These are phyloP conservation scores for Apiotrichum gracile DNA, from an alignment of 1,284 basidiomycete species.

Conservation along the genomic window DNA sequence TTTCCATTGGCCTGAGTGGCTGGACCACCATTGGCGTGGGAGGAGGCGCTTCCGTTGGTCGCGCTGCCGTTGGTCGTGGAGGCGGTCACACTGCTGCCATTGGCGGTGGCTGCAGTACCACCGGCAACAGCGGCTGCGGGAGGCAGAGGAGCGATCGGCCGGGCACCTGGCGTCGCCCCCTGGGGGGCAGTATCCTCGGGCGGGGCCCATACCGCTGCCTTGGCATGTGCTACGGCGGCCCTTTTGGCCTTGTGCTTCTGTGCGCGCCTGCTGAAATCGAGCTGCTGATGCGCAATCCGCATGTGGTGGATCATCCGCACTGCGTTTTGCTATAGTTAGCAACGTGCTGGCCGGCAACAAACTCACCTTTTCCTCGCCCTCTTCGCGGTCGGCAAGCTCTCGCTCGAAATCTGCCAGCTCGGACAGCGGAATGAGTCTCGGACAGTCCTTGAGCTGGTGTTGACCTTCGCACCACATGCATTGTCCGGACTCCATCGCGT, in stretches of 20 bases:
- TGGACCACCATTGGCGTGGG: too few relatives aligned
- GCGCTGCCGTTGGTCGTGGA: too few relatives aligned
- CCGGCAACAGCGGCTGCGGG: too few relatives aligned
- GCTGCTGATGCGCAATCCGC: background rate
- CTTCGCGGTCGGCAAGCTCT: background rate
- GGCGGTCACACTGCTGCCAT: too few relatives aligned
- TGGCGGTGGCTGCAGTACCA: too few relatives aligned
- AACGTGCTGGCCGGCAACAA: fast-evolving
- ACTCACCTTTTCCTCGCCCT: conserved; percentile 8
- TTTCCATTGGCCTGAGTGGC: too few relatives aligned
- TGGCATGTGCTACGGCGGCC: background rate
- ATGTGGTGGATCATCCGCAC: conserved; percentile 3
- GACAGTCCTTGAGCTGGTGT: conserved; percentile 7
- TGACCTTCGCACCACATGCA: conserved; percentile 11
- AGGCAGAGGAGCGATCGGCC: too few relatives aligned
- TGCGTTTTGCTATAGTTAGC: background rate
- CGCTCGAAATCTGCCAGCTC: background rate
- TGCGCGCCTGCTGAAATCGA: background rate
- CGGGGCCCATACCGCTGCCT: too few relatives aligned
- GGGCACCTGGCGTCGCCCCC: too few relatives aligned
- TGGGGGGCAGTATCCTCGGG: too few relatives aligned
- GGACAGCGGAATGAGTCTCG: background rate
- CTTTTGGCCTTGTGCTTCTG: background rate
- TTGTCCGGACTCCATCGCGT: background rate
- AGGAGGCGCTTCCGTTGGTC: too few relatives aligned